A percentile compares a stretch with the other conserved stretches of the same genome.
phyloP scores from a whole-genome alignment of 202 grass and related monocot species.

The Dendrocalamus latiflorus region DNA sequence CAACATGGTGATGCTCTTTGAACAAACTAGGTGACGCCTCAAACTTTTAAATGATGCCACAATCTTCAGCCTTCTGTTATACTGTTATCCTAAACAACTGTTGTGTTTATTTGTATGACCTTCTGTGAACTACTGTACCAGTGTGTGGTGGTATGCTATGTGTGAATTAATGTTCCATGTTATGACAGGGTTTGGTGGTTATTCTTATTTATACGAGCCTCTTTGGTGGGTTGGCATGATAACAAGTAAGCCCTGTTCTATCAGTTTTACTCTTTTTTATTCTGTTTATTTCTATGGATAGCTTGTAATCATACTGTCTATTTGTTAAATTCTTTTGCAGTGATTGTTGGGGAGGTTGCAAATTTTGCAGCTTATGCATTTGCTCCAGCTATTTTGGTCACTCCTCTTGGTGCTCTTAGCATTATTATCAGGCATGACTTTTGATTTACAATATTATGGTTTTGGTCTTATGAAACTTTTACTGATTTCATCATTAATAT shows the following conservation, averaged over 20 bases:
- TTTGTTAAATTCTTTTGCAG: conserved; percentile 29
- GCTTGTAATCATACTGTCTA: not conserved
- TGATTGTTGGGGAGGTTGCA: conserved; percentile 84
- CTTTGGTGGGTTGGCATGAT: conserved; percentile 80
- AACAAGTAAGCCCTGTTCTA: conserved; percentile 39
- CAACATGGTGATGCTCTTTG: not conserved
- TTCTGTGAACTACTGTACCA: not conserved
- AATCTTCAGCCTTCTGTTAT: not conserved
- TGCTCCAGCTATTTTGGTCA: conserved; percentile 81
- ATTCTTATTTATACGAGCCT: conserved; percentile 66
- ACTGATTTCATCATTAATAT: not conserved
- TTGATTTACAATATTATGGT: not conserved
- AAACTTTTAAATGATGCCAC: not conserved
- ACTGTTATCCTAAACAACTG: not conserved
- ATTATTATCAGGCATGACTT: conserved; percentile 69
- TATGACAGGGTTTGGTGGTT: conserved; percentile 55
- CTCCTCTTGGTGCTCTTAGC: conserved; percentile 90
- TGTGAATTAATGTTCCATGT: conserved; percentile 24
- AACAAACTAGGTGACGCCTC: not conserved
- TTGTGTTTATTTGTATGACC: not conserved
- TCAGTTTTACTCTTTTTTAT: not conserved
- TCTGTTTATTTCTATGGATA: not conserved
- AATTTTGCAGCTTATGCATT: conserved; percentile 91
- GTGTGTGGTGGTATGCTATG: not conserved
- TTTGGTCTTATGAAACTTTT: not conserved